Conservation (phyloP, 2,329 filamentous ascomycete genomes). For the Diplodia mutila region DNA sequence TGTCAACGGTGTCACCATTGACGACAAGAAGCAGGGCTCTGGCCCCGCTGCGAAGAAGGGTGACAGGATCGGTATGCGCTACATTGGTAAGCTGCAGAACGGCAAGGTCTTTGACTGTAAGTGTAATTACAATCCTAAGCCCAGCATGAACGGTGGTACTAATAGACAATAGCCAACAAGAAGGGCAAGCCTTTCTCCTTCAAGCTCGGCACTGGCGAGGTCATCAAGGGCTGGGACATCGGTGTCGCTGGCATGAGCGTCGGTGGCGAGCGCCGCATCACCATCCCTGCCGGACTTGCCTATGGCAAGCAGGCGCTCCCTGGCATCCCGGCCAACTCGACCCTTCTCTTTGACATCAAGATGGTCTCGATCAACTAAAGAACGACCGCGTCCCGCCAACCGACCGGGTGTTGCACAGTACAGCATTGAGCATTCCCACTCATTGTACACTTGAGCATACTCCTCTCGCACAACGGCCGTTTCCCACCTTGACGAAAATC, state of each 20-base stretch:
- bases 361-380: slow-evolving; percentile 52
- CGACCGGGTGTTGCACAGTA: slow-evolving; percentile 35
- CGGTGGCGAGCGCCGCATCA: slow-evolving; percentile 90
- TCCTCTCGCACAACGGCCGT: slow-evolving; percentile 30
- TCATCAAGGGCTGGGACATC: slow-evolving; percentile 99
- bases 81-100: slow-evolving; percentile 92
- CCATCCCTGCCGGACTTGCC: slow-evolving; percentile 81
- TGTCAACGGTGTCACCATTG: slow-evolving; percentile 86
- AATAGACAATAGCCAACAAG: slow-evolving; percentile 77
- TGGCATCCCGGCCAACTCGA: slow-evolving; percentile 90
- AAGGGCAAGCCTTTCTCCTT: slow-evolving; percentile 97
- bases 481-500: slow-evolving; percentile 30
- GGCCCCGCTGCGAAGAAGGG: slow-evolving; percentile 88
- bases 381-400: slow-evolving; percentile 28
- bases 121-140: slow-evolving; percentile 41
- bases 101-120: slow-evolving; percentile 94
- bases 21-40: slow-evolving; percentile 90
- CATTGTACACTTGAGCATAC: slow-evolving; percentile 34
- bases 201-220: slow-evolving; percentile 91
- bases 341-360: slow-evolving; percentile 81
- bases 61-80: slow-evolving; percentile 89
- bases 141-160: slow-evolving; percentile 27
- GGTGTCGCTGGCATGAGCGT: slow-evolving; percentile 90
- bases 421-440: slow-evolving; percentile 35
- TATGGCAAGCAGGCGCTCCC: slow-evolving; percentile 85